Evolutionary conservation across 768 basidiomycete genomes (phyloP).

Genomic region (Auricularia auricula-judae): DNA sequence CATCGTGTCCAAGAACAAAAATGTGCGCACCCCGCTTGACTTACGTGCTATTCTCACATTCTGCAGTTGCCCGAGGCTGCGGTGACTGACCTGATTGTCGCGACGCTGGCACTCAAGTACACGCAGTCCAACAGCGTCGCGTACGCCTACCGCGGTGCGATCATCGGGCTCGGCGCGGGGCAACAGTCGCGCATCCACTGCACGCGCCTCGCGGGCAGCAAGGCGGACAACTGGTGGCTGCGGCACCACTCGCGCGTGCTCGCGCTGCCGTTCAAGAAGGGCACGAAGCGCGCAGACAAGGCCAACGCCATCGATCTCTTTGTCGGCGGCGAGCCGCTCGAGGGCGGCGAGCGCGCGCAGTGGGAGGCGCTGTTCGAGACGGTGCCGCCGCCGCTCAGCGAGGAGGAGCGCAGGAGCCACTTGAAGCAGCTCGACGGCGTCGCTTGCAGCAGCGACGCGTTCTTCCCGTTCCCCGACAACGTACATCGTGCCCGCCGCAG

Average conservation of each 20-base stretch:
- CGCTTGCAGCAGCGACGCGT: slow-evolving; percentile 91
- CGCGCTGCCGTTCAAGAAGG: slow-evolving; percentile 89
- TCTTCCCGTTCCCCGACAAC: slow-evolving; percentile 99
- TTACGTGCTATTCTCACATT: background rate
- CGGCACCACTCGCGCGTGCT: slow-evolving; percentile 94
- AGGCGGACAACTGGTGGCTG: slow-evolving; percentile 99
- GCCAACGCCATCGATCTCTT: slow-evolving; percentile 97
- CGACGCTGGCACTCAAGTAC: slow-evolving; percentile 94
- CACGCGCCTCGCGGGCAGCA: slow-evolving; percentile 91
- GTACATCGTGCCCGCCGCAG: slow-evolving; percentile 88
- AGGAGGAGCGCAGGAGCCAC: slow-evolving; percentile 67
- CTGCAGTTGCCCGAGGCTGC: slow-evolving; percentile 66
- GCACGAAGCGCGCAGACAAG: slow-evolving; percentile 95
- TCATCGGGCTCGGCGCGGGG: slow-evolving; percentile 93
- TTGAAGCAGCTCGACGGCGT: slow-evolving; percentile 67
- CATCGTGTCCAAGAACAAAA: slow-evolving; percentile 80
- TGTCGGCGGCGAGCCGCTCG: slow-evolving; percentile 80
- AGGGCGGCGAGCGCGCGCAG: slow-evolving; percentile 78
- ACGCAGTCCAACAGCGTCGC: slow-evolving; percentile 99
- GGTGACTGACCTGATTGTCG: slow-evolving; percentile 86
- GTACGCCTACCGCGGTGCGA: slow-evolving; percentile 84
- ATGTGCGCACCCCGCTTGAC: slow-evolving; percentile 34
- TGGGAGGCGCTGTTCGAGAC: slow-evolving; percentile 86
- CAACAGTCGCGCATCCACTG: slow-evolving; percentile 99
- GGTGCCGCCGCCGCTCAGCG: slow-evolving; percentile 51